phyloP scores from a whole-genome alignment of 73 alveolate species.

The Paramecium bursaria region DNA sequence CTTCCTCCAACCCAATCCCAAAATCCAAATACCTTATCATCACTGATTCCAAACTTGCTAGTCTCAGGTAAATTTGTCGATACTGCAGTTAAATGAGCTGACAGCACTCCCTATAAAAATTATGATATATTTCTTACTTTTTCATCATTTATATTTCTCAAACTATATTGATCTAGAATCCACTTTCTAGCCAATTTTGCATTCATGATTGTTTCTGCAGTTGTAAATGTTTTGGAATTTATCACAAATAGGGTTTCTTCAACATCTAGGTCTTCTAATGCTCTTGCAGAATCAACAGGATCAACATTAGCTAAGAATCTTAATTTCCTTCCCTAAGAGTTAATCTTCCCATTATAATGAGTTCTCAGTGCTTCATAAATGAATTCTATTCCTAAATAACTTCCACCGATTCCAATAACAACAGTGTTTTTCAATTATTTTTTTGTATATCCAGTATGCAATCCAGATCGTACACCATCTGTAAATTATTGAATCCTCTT shows the following conservation, averaged over 20 bases:
- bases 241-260: slow-evolving; percentile 89
- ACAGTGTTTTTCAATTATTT: slow-evolving; percentile 75
- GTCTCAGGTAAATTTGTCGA: slow-evolving; percentile 86
- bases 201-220: slow-evolving; percentile 96
- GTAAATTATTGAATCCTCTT: slow-evolving; percentile 81
- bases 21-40: slow-evolving; percentile 90
- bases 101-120: slow-evolving; percentile 14
- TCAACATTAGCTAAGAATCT: slow-evolving; percentile 98
- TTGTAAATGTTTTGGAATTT: slow-evolving; percentile 96
- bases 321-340: slow-evolving; percentile 13
- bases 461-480: slow-evolving; percentile 76
- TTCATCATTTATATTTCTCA: slow-evolving; percentile 22
- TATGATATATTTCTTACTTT: neutral
- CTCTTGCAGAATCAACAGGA: slow-evolving; percentile 96
- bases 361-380: slow-evolving; percentile 65
- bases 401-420: slow-evolving; percentile 79
- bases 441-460: slow-evolving; percentile 81
- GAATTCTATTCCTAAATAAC: slow-evolving; percentile 57
- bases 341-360: slow-evolving; percentile 9
- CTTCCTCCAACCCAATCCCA: slow-evolving; percentile 99
- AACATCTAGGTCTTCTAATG: slow-evolving; percentile 84
- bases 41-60: slow-evolving; percentile 84
- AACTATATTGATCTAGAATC: slow-evolving; percentile 78
- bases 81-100: slow-evolving; percentile 89
- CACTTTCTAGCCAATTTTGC: slow-evolving; percentile 87